Evolutionary conservation across 306 rosid species (phyloP), one percentile per base, ranked within the genome.

Genomic region (Rubus idaeus): DNA sequence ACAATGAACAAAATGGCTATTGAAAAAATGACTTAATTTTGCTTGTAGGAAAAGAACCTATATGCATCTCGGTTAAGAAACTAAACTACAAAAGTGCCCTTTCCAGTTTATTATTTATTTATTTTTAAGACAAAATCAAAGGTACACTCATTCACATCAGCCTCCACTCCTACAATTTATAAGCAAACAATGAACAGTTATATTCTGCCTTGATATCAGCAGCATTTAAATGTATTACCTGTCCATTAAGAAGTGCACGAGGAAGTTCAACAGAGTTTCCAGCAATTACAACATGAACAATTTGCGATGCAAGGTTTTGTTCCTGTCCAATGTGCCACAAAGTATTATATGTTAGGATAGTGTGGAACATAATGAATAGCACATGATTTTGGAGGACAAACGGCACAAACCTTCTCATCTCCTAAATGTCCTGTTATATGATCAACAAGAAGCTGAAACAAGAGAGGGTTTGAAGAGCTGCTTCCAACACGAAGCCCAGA

Each of bases 361-460:
- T 71, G 20, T 20, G 26, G 62, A 55, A 50, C 21, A 53, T 77
- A 77, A 67, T 72, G 44, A 79, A 75, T 71, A 80, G 49, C 69
- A 55, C 26, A 52, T 64, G 50, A 84, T 51, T 2, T 55, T 50
- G 63, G n/a, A 73, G 61, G 85, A 77, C 67, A 75, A 77, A 82
- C 20, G 73, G 53, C 67, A 47, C 20, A 39, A 82, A 94, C 97
- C 96, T 88, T 87, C 84, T 88, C 93, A 82, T 95, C 98, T 80
- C 97, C 98, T 86, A 95, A 86, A 83, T 95, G 97, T 49, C 98
- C 98, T 11, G 98, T 95, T 71, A 95, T 89, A 83, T 95, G 97
- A 81, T 95, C 98, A 78, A 95, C 82, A 75, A 92, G 90, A 82
- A 95, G 98, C 92, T 92, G 98, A 82, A 92, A 84, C 75, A 87